These are phyloP conservation scores for Ceratocystis albifundus DNA, from an alignment of 2,329 filamentous ascomycete genomes.

Conservation along the genomic window DNA sequence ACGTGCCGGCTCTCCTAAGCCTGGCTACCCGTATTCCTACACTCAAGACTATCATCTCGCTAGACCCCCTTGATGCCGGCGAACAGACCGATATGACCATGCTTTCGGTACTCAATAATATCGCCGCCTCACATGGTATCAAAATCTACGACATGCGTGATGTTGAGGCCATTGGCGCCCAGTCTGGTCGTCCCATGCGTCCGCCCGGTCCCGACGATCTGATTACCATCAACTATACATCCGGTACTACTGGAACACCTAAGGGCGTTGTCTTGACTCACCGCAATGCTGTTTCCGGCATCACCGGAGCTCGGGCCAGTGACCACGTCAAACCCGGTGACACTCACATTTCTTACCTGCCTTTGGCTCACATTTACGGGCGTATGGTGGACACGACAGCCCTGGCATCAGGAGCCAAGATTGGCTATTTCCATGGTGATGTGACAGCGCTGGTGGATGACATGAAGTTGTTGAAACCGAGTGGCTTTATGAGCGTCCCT, in stretches of 20 bases:
- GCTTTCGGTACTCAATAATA: constrained; percentile 58
- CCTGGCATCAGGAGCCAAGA: constrained; percentile 57
- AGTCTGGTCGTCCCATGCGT: constrained; percentile 57
- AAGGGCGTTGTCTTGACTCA: constrained; percentile 81
- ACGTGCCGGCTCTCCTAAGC: constrained; percentile 72
- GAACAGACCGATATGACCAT: constrained; percentile 72
- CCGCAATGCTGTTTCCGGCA: constrained; percentile 62
- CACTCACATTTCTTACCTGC: constrained; percentile 72
- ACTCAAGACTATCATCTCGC: constrained; percentile 75
- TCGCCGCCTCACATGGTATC: constrained; percentile 64
- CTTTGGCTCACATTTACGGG: constrained; percentile 87
- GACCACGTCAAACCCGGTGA: constrained; percentile 43
- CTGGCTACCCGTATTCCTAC: constrained; percentile 62
- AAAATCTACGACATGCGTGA: constrained; percentile 66
- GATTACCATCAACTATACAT: constrained; percentile 85
- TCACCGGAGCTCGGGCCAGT: constrained; percentile 48
- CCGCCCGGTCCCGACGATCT: constrained; percentile 63
- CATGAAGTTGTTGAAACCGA: constrained; percentile 74
- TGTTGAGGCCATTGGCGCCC: constrained; percentile 69
- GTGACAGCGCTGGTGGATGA: constrained; percentile 79
- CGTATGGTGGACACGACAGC: constrained; percentile 68
- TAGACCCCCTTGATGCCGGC: constrained; percentile 71
- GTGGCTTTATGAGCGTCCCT: constrained; percentile 75
- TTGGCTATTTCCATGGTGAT: constrained; percentile 93
- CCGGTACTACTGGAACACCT: constrained; percentile 69